These are phyloP conservation scores for Whalleya microplaca DNA, from an alignment of 2,329 filamentous ascomycete genomes.

Conservation along the genomic window DNA sequence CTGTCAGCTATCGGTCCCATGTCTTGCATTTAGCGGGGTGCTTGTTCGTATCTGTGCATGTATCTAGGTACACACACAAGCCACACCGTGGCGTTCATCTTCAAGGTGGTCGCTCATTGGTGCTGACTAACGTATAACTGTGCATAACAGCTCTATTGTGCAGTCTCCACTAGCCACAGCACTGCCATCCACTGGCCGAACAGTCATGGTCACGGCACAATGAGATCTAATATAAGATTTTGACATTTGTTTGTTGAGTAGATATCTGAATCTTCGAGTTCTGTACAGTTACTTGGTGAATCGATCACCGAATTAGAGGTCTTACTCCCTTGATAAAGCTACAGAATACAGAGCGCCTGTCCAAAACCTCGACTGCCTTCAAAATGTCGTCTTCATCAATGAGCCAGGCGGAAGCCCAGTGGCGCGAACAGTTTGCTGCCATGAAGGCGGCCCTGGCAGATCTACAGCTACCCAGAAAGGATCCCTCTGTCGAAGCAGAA, in stretches of 20 bases:
- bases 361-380: background rate
- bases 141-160: too few species aligned
- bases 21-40: background rate
- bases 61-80: background rate
- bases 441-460: conserved; percentile 87
- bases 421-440: conserved; percentile 81
- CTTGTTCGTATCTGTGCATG: background rate
- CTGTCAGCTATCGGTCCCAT: background rate
- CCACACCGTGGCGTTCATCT: too few species aligned
- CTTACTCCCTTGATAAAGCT: background rate
- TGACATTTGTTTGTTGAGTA: background rate
- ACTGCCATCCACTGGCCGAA: conserved; percentile 4
- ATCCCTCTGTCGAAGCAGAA: conserved; percentile 46
- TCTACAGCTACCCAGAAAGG: conserved; percentile 55
- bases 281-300: background rate
- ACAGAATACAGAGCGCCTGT: background rate
- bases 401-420: conserved; percentile 60
- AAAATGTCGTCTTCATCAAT: conserved; percentile 30
- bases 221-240: background rate
- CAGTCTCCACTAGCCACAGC: background rate
- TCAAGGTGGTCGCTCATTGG: too few species aligned
- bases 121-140: too few species aligned
- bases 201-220: conserved; percentile 10
- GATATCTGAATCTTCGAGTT: background rate
- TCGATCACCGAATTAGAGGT: background rate